Conservation (phyloP, 2,329 filamentous ascomycete genomes). For the Coniella lustricola region DNA sequence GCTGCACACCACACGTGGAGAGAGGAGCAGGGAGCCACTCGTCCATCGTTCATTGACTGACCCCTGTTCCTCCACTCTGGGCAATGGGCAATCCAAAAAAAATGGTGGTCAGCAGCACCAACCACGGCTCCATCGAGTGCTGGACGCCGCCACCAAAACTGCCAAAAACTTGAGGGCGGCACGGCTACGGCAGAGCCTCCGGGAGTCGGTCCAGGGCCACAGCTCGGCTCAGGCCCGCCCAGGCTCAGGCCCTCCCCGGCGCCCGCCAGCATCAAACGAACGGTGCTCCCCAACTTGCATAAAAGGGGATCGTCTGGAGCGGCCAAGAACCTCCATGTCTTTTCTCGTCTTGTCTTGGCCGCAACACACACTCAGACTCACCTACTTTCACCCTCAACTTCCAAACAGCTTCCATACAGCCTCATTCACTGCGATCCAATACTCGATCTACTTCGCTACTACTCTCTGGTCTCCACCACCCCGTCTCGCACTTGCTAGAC, state of each 20-base stretch:
- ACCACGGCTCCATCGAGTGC: too few relatives aligned
- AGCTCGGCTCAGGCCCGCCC: not conserved
- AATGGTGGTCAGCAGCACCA: not conserved
- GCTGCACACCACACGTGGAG: slow-evolving; percentile 6
- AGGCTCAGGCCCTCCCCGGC: not conserved
- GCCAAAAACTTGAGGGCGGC: not conserved
- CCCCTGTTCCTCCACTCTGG: not conserved
- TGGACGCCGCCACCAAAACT: not conserved
- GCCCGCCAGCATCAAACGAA: not conserved
- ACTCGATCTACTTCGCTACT: not conserved
- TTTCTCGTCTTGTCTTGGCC: not conserved
- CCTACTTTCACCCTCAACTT: not conserved
- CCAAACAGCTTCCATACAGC: not conserved
- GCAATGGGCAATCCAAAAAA: too few relatives aligned
- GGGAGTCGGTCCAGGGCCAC: slow-evolving; percentile 5
- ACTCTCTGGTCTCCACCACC: not conserved
- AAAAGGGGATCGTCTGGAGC: not conserved
- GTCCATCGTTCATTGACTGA: not conserved
- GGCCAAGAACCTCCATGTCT: not conserved
- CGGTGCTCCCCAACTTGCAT: not conserved
- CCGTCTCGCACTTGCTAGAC: too few relatives aligned
- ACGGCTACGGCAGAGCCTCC: not conserved
- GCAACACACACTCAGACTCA: not conserved
- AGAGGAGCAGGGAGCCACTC: not conserved
- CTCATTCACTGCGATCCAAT: not conserved